These are phyloP conservation scores for Hanseniaspora opuntiae DNA, from an alignment of 805 yeast genomes.

Conservation along the genomic window DNA sequence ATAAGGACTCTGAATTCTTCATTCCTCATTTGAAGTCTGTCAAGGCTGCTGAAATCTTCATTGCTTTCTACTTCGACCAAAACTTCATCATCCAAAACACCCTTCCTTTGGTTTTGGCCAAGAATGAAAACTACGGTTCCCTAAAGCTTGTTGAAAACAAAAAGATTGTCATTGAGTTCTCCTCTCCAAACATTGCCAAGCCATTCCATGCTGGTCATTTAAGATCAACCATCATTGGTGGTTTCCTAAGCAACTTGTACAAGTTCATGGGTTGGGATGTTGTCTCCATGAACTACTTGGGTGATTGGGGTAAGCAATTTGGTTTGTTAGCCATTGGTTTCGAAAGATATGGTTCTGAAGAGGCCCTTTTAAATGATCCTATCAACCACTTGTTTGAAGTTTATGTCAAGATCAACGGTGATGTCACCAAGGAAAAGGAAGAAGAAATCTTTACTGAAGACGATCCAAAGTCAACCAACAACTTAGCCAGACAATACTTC, in stretches of 20 bases:
- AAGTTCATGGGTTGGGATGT: constrained; percentile 91
- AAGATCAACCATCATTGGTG: constrained; percentile 95
- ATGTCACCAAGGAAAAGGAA: constrained; percentile 46
- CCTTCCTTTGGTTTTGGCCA: constrained; percentile 51
- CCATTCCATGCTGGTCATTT: constrained; percentile 99
- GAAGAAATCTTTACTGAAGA: constrained; percentile 28
- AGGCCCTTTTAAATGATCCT: constrained; percentile 58
- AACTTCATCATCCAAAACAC: constrained; percentile 53
- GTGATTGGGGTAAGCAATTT: constrained; percentile 99
- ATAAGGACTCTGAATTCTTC: constrained; percentile 10
- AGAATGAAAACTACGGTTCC: constrained; percentile 53
- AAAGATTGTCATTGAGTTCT: constrained; percentile 69
- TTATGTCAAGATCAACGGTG: constrained; percentile 75
- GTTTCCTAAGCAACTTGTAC: constrained; percentile 78
- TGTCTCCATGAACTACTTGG: constrained; percentile 79
- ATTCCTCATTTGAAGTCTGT: constrained; percentile 53
- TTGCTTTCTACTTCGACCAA: constrained; percentile 67
- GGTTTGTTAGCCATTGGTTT: constrained; percentile 92
- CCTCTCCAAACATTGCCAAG: constrained; percentile 96
- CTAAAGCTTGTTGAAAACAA: constrained; percentile 53
- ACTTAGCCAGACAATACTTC: constrained; percentile 76
- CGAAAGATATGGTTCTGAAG: constrained; percentile 70
- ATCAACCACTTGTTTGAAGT: constrained; percentile 90
- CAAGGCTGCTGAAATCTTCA: constrained; percentile 74
- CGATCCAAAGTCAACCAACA: constrained; percentile 42